Base-by-base conservation (phyloP, 177 flowering plant species). In the Vitis hybrid region DNA sequence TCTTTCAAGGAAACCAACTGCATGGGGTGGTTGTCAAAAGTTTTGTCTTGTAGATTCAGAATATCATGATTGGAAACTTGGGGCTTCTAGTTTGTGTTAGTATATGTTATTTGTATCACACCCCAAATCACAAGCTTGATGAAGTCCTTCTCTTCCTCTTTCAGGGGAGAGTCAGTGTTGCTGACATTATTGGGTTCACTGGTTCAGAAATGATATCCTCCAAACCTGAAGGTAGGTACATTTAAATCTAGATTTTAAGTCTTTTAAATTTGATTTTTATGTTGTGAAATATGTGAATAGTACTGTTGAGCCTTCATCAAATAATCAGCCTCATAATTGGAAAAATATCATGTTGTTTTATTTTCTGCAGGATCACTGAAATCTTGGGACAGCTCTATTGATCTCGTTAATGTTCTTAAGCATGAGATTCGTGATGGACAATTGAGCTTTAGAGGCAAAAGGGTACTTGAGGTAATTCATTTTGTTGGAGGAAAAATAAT, bases 371-470 rank as follows among this genome's bases (percentile, higher is more conserved):
- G 89, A 30, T 78, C 74, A 74, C 62, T 85, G 45, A 94, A 89
- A 81, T 83, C 85, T 15, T 92, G 92, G 89, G 96, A 90, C 51
- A 85, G 90, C 75, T 83, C 98, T 48, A 73, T 90, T 75, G 94
- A 90, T 81, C 92, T 94, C 74, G 93, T 94, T 56, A 87, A 88
- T 81, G 88, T 87, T 64, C 89, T 92, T 49, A 94, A 89, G 75
- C 87, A 88, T 78, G 98, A 94, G 78, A 92, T 94, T 74, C 96
- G 97, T 63, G 98, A 94, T 82, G 97, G 96, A 66, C 97, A 89
- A 70, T 73, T 94, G 75, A 94, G 93, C 77, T 92, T 94, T 65
- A 86, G 97, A 72, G 96, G 98, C 66, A 94, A 94, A 77, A 81
- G 86, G 64, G 90, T 93, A 32, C 87, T 94, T 50, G 94, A 94